These are phyloP conservation scores for Chalciporus piperatoides DNA, from an alignment of 1,284 basidiomycete genomes.

Conservation along the genomic window DNA sequence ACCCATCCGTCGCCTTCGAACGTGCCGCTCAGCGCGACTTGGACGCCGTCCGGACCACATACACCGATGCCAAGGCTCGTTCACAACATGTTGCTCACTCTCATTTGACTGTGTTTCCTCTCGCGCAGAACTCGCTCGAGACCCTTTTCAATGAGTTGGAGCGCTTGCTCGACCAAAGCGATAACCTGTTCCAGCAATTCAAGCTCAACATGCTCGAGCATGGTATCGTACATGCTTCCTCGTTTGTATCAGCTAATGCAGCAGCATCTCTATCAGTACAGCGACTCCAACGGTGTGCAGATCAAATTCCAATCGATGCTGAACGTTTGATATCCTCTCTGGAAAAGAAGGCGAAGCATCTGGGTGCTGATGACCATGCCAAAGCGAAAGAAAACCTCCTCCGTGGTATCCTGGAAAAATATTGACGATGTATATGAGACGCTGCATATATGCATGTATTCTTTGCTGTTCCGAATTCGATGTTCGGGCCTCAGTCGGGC, in stretches of 20 bases:
- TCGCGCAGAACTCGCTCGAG: slow-evolving; percentile 20
- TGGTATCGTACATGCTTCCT: slow-evolving; percentile 16
- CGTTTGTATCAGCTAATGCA: slow-evolving; percentile 9
- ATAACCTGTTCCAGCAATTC: slow-evolving; percentile 25
- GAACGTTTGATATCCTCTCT: slow-evolving; percentile 25
- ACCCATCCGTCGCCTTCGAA: slow-evolving; percentile 19
- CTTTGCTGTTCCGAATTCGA: slow-evolving; percentile 9
- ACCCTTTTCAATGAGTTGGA: slow-evolving; percentile 19
- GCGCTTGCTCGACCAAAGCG: slow-evolving; percentile 20
- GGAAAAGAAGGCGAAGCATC: slow-evolving; percentile 30
- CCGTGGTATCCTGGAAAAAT: slow-evolving; percentile 34
- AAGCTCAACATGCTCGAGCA: slow-evolving; percentile 18
- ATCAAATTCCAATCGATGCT: slow-evolving; percentile 21
- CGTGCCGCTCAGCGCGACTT: slow-evolving; percentile 19
- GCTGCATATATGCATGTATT: slow-evolving; percentile 9
- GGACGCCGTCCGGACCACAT: slow-evolving; percentile 6
- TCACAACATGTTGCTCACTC: not conserved
- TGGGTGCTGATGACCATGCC: slow-evolving; percentile 32
- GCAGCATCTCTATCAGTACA: slow-evolving; percentile 16
- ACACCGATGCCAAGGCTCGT: slow-evolving; percentile 28
- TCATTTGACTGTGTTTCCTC: slow-evolving; percentile 11
- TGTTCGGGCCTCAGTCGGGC: no score
- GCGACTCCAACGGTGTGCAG: slow-evolving; percentile 17
- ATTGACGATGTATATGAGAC: slow-evolving; percentile 15
- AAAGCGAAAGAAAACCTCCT: slow-evolving; percentile 35